phyloP scores from a whole-genome alignment of 768 basidiomycete genomes.

The Dioszegia hungarica region DNA sequence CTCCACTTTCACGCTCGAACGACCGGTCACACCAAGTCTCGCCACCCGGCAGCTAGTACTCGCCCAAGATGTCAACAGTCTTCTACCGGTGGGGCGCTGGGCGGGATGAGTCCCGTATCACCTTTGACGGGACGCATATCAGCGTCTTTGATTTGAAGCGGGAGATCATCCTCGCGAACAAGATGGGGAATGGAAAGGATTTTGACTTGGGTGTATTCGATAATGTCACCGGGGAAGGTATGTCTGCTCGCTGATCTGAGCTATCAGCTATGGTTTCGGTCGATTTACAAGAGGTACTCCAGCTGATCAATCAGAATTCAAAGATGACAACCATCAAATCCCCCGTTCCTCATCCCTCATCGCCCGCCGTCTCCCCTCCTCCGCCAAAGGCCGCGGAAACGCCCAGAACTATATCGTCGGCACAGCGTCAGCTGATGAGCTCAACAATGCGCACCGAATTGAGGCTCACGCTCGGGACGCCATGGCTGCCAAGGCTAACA shows the following conservation, averaged over 20 bases:
- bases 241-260: no score
- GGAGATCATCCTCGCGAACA: conserved; percentile 95
- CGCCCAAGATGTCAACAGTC: conserved; percentile 64
- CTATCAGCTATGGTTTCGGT: no score
- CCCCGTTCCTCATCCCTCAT: conserved; percentile 92
- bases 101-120: conserved; percentile 87
- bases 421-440: conserved; percentile 44
- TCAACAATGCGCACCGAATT: conserved; percentile 57
- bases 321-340: conserved; percentile 83
- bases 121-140: conserved; percentile 97
- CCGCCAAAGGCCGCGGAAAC: conserved; percentile 50
- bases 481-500: conserved; percentile 34
- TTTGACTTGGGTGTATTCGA: conserved; percentile 91
- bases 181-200: conserved; percentile 82
- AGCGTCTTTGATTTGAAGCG: conserved; percentile 98
- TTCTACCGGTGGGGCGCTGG: conserved; percentile 97
- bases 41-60: no score
- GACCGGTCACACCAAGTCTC: no score
- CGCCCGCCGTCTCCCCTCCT: conserved; percentile 80
- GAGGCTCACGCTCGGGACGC: conserved; percentile 38
- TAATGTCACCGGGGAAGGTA: conserved; percentile 82
- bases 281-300: no score
- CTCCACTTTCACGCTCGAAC: no score
- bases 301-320: conserved; percentile 61
- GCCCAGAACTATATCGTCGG: conserved; percentile 51